phyloP scores from a whole-genome alignment of 257 asterid species.

The Solanum sejunctum region DNA sequence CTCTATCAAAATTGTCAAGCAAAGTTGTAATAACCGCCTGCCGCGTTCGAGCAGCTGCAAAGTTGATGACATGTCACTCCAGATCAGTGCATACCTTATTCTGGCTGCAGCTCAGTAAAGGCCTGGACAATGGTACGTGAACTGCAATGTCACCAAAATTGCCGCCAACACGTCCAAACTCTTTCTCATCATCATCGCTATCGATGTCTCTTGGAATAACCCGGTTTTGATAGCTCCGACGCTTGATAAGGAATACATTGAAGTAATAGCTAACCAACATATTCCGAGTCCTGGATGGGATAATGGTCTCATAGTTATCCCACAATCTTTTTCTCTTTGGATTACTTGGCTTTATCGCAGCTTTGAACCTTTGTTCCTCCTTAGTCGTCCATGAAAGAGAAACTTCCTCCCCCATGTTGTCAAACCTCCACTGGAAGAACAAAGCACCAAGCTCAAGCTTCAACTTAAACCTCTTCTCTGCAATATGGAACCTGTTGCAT shows the following conservation, averaged over 20 bases:
- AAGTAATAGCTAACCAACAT: slow-evolving; percentile 63
- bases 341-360: slow-evolving; percentile 17
- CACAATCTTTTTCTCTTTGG: slow-evolving; percentile 26
- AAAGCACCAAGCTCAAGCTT: slow-evolving; percentile 37
- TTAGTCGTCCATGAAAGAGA: slow-evolving; percentile 67
- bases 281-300: slow-evolving; percentile 47
- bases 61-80: slow-evolving; percentile 16
- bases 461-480: slow-evolving; percentile 48
- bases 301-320: slow-evolving; percentile 17
- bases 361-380: slow-evolving; percentile 50
- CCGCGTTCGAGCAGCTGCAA: background rate
- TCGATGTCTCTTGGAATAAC: slow-evolving; percentile 51
- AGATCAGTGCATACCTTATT: slow-evolving; percentile 36
- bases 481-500: slow-evolving; percentile 64
- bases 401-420: slow-evolving; percentile 85
- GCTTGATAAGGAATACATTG: slow-evolving; percentile 44
- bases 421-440: slow-evolving; percentile 45
- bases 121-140: slow-evolving; percentile 13
- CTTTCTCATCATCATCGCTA: slow-evolving; percentile 79
- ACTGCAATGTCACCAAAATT: slow-evolving; percentile 43
- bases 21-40: background rate
- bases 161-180: slow-evolving; percentile 56
- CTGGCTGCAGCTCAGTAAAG: slow-evolving; percentile 24
- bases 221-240: slow-evolving; percentile 73
- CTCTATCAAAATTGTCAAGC: slow-evolving; percentile 5